Conservation (phyloP, 2,329 filamentous ascomycete genomes). For the Trichoderma pleuroti region DNA sequence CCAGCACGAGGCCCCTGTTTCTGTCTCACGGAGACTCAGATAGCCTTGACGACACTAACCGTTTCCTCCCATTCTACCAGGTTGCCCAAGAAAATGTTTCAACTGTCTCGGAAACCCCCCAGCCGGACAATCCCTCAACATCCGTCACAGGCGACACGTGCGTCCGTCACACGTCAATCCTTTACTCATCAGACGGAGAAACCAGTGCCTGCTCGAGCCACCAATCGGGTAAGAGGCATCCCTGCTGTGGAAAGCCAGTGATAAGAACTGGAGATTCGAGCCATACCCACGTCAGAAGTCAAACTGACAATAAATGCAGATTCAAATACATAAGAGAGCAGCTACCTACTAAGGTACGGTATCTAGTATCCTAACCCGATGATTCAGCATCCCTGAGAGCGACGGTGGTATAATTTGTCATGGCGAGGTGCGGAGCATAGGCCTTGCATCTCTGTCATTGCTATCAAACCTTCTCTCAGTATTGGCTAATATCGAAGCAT, state of each 20-base stretch:
- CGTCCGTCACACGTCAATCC: neutral
- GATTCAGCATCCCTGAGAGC: neutral
- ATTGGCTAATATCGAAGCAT: neutral
- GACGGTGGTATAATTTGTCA: neutral
- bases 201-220: neutral
- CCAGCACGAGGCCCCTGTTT: neutral
- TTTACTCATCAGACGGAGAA: neutral
- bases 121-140: neutral
- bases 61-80: neutral
- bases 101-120: constrained; percentile 9
- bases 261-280: neutral
- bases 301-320: neutral
- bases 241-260: too few relatives aligned
- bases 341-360: neutral
- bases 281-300: neutral
- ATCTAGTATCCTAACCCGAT: neutral
- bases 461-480: neutral
- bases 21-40: neutral
- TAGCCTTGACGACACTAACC: neutral
- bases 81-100: constrained; percentile 12
- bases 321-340: neutral
- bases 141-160: neutral
- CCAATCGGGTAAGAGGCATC: neutral
- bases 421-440: neutral
- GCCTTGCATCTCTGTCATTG: neutral